A percentile compares a stretch with the other conserved stretches of the same genome.
These are phyloP conservation scores for Chaetomiaceae sp. DNA, from an alignment of 2,329 filamentous ascomycete genomes.

Conservation along the genomic window DNA sequence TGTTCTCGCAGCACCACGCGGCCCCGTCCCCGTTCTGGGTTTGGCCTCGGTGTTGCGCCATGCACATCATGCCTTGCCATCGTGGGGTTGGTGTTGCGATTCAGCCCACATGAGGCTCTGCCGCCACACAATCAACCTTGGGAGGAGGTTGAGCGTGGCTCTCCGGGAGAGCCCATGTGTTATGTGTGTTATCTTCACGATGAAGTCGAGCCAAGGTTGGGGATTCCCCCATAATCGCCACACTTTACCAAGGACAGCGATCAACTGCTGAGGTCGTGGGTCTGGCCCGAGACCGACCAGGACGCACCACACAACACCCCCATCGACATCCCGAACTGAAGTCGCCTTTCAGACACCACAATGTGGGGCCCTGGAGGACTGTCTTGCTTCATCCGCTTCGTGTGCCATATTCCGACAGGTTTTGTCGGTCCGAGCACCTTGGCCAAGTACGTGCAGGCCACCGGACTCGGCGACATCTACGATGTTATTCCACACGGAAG, in stretches of 20 bases:
- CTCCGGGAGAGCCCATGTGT: too few species aligned
- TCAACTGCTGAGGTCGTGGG: too few species aligned
- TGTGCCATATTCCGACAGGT: conserved; percentile 6
- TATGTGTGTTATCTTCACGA: too few species aligned
- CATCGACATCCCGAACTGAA: too few species aligned
- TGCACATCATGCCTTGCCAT: too few species aligned
- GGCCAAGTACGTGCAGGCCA: neutral
- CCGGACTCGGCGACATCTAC: conserved; percentile 1
- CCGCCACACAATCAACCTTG: too few species aligned
- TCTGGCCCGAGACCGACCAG: neutral
- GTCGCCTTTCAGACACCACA: neutral
- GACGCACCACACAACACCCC: too few species aligned
- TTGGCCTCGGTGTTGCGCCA: neutral
- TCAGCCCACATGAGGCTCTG: neutral
- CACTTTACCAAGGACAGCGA: too few species aligned
- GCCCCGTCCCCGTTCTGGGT: neutral
- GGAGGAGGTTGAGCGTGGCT: too few species aligned
- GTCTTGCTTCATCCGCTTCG: conserved; percentile 3
- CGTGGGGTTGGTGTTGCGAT: neutral
- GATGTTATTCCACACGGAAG: neutral
- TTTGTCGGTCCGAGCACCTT: neutral
- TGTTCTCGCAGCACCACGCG: too few species aligned
- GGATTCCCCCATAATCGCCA: too few species aligned
- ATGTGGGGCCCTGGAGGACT: neutral
- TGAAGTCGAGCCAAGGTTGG: too few species aligned